Evolutionary conservation across 495 filamentous ascomycete genomes (phyloP), one percentile per base, ranked within the genome.

Genomic region (Penicillium lagena): DNA sequence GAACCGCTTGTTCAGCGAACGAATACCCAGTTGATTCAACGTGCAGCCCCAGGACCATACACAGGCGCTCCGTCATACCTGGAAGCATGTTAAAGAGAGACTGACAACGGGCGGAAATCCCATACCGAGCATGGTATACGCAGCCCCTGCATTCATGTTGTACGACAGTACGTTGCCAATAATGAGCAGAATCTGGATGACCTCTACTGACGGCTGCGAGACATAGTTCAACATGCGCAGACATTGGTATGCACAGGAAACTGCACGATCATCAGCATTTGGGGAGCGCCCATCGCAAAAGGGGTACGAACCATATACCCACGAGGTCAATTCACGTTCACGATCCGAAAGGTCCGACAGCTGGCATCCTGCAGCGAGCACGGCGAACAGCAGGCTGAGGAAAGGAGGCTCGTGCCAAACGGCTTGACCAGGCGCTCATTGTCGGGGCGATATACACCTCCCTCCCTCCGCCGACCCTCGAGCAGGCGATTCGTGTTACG

Each of bases 351-450:
- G 70, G 52, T 82, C 79, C 12, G 85, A 85, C 52, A 85, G 83
- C 61, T 94, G 87, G 13, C 81, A 85, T 8, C 86, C 86, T 30
- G 86, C 87, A 1, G 86, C 88, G 35, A 94, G 72, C 7, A 88
- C 82, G 14, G 86, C 86, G 63, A 94, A 91, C 7, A 90, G 61
- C 40, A 72, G 53, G 43, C 62, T 67, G 43, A 64, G 57, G 43
- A 62, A 72, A 29, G 59, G 40, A 75, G 41, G 45, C 53, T 61
- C 60, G 71, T 64, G 35, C 69, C 71, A 45, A 68, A 74, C 12
- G 71, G 71, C 35, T 63, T 64, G 17, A 70, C 55, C 46, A 62
- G 37, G 11, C 63, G 63, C 48, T 66, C 60, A 14, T 51, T 58
- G 47, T 64, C 61, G 14, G 66, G 62, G 42, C 53, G 60, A 55